Evolutionary conservation across 2,329 filamentous ascomycete genomes (phyloP).

Genomic region (Westerdykella aurantiaca): DNA sequence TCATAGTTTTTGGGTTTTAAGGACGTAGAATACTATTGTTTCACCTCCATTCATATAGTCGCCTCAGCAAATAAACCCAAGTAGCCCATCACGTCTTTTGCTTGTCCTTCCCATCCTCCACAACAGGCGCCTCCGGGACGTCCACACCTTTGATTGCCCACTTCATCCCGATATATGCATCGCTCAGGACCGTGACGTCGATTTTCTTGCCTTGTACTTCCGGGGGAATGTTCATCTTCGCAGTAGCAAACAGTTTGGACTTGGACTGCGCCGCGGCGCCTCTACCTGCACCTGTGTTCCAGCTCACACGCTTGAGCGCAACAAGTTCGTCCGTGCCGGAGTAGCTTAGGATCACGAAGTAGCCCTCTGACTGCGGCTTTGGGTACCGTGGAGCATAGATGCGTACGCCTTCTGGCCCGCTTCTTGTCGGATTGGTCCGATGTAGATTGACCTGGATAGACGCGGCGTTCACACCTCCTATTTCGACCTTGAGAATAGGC

Average conservation of each 20-base stretch:
- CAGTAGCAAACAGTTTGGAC: constrained; percentile 48
- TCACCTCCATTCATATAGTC: too few relatives aligned
- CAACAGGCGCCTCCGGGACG: constrained; percentile 39
- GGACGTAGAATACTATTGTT: too few relatives aligned
- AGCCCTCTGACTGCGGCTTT: constrained; percentile 91
- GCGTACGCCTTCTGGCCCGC: constrained; percentile 51
- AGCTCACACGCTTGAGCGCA: constrained; percentile 79
- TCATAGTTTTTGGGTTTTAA: not conserved
- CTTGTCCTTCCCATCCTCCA: constrained; percentile 28
- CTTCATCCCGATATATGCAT: constrained; percentile 75
- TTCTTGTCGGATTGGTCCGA: constrained; percentile 55
- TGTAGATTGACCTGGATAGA: constrained; percentile 59
- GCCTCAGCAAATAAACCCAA: not conserved
- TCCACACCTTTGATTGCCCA: constrained; percentile 52
- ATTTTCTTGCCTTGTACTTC: constrained; percentile 54
- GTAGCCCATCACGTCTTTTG: not conserved
- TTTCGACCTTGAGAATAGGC: constrained; percentile 61
- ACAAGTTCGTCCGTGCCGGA: constrained; percentile 66
- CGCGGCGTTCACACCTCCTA: constrained; percentile 56
- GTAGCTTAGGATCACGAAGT: constrained; percentile 75
- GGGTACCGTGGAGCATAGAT: constrained; percentile 87
- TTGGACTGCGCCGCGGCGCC: constrained; percentile 10
- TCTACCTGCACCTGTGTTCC: constrained; percentile 46
- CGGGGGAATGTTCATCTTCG: constrained; percentile 57
- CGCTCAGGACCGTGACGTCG: constrained; percentile 73